phyloP scores from a whole-genome alignment of 352 stramenopile species.

The Salisapilia sapeloensis region DNA sequence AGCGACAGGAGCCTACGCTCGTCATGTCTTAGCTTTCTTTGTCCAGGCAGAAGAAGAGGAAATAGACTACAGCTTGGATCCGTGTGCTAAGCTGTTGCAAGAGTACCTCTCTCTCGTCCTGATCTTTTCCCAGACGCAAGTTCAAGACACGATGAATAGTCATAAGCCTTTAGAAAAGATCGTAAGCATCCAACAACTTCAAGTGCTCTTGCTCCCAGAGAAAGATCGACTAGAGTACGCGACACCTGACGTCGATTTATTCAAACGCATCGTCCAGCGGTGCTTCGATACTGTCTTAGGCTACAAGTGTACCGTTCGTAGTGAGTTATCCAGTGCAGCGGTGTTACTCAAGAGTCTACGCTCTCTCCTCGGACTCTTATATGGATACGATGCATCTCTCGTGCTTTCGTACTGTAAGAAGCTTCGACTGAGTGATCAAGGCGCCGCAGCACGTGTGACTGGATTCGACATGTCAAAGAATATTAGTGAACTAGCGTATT shows the following conservation, averaged over 20 bases:
- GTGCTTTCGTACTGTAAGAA: no score
- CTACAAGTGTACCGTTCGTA: constrained; percentile 7
- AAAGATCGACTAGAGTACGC: constrained; percentile 2
- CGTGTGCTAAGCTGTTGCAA: no score
- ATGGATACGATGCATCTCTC: constrained; percentile 7
- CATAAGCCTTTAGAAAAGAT: no score
- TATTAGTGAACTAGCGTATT: constrained; percentile 15
- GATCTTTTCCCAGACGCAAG: no score
- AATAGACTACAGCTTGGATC: no score
- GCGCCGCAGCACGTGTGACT: no score
- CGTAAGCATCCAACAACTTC: constrained; percentile 4
- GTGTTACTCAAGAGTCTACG: constrained; percentile 9
- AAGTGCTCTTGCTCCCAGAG: constrained; percentile 5
- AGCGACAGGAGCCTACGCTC: no score
- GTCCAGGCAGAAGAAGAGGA: no score
- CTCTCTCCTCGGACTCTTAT: constrained; percentile 7
- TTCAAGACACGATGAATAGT: no score
- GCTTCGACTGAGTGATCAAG: no score
- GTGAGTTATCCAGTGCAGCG: constrained; percentile 7
- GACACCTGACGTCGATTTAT: not conserved
- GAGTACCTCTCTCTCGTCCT: no score
- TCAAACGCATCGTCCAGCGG: constrained; percentile 7
- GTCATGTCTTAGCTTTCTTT: no score
- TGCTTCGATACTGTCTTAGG: constrained; percentile 10
- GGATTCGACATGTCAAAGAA: constrained; percentile 15